A percentile compares a stretch with the other conserved stretches of the same genome.
Evolutionary conservation across 768 basidiomycete species (phyloP).

Genomic region (Suillus variegatus): DNA sequence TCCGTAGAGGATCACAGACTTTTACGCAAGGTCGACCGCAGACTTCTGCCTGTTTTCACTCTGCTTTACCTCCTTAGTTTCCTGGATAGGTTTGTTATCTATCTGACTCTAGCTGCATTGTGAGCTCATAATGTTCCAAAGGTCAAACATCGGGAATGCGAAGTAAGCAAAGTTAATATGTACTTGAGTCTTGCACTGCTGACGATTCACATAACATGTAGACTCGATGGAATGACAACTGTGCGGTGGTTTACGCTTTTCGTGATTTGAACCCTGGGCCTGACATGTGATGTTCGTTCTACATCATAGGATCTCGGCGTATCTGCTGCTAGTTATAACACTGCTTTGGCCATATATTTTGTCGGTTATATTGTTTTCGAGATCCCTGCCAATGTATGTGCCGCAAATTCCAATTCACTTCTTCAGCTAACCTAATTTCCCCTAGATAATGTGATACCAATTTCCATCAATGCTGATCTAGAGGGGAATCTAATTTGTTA

Average conservation of each 20-base stretch:
- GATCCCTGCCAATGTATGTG: constrained; percentile 54
- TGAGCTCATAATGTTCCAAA: constrained; percentile 9
- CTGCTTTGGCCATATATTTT: constrained; percentile 59
- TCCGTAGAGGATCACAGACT: constrained; percentile 26
- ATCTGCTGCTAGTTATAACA: constrained; percentile 54
- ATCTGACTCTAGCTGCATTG: background rate
- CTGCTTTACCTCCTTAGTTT: constrained; percentile 43
- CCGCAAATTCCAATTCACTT: background rate
- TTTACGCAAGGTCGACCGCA: constrained; percentile 35
- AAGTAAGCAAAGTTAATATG: constrained; percentile 24
- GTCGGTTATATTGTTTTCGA: constrained; percentile 63
- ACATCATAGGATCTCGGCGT: constrained; percentile 49
- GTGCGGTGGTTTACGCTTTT: constrained; percentile 26
- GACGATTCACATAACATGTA: constrained; percentile 20
- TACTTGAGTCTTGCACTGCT: background rate
- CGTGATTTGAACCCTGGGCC: background rate
- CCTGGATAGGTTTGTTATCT: constrained; percentile 35
- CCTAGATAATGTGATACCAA: constrained; percentile 28
- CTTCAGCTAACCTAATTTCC: background rate
- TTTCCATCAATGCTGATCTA: background rate
- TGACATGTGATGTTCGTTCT: background rate
- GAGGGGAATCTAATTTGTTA: constrained; percentile 6
- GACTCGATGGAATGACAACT: constrained; percentile 53
- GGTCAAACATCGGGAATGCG: constrained; percentile 42
- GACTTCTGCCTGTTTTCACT: constrained; percentile 42